Base-by-base conservation (phyloP, 1,139 yeast species). In the Candida frijolesensis region DNA sequence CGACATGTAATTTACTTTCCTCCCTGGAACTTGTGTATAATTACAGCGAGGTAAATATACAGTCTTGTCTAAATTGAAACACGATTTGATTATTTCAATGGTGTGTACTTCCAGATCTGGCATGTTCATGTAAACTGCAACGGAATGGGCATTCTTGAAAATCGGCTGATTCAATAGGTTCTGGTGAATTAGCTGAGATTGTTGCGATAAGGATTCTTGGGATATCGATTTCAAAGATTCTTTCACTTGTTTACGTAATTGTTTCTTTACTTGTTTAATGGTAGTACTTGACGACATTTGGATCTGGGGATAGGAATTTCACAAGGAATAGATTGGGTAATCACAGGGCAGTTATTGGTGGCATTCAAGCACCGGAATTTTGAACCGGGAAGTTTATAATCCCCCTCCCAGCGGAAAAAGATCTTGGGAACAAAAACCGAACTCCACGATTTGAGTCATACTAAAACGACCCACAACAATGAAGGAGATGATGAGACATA, bases 111-210 rank as follows among this genome's bases (percentile, higher is more conserved):
- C 96, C 54, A 80, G 75, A 22, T 67, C 59, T 1, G 84, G 85
- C 88, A 88, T 83, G 62, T 78, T 83, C 84, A 87, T 79, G 58
- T 80, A 88, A 32, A 85, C 60, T 0, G 85, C 95, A 1, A 89
- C 65, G 10, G 64, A 71, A n/a, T 60, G 59, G 1, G 90, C 82
- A 1, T 58, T 48, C 45, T 65, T 55, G 57, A 83, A 83, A 42
- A 64, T 68, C 0, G 74, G 72, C 37, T 73, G 63, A 1, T 54
- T 41, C 7, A 67, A 46, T n/a, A 84, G 57, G 2, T 58, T 60
- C 0, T 57, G 52, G 3, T 68, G 61, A 4, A 78, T 66, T 14
- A 57, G 35, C 1, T 45, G 48, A 1, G 72, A 66, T 53, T 68
- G 72, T 6, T 11, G 1, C 1, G 32, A 29, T 22, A 68, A 48